Conservation (phyloP, 2,329 filamentous ascomycete genomes). For the Ophiostoma sp. region DNA sequence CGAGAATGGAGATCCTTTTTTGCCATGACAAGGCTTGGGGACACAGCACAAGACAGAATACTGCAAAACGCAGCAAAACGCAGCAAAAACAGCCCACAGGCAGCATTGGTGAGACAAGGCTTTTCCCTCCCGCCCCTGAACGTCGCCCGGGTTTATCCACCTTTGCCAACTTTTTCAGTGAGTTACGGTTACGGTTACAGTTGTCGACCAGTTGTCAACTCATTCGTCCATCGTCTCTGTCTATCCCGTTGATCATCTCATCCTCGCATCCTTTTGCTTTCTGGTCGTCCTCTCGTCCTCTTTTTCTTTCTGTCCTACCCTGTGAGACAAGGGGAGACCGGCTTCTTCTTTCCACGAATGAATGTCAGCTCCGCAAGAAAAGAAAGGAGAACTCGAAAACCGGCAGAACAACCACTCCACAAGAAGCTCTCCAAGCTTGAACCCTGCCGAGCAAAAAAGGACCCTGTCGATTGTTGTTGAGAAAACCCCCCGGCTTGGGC, state of each 20-base stretch:
- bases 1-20: neutral
- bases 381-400: neutral
- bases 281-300: neutral
- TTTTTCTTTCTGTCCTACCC: neutral
- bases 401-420: neutral
- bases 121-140: neutral
- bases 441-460: neutral
- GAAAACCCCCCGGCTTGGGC: constrained; percentile 5
- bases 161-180: constrained; percentile 9
- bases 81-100: neutral
- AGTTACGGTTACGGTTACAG: neutral
- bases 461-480: neutral
- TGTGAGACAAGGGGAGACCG: neutral
- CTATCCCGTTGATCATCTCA: neutral
- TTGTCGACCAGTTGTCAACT: neutral
- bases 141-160: neutral
- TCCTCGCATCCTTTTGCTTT: neutral
- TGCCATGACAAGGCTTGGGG: neutral
- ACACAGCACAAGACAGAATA: neutral
- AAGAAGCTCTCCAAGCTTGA: neutral
- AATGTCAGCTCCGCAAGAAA: neutral
- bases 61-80: neutral
- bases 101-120: neutral
- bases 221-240: constrained; percentile 1
- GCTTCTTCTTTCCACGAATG: constrained; percentile 11